A percentile compares a stretch with the other conserved stretches of the same genome.
Conservation (phyloP, 176 grass and related monocot species). For the Echinochloa phyllopogon region DNA sequence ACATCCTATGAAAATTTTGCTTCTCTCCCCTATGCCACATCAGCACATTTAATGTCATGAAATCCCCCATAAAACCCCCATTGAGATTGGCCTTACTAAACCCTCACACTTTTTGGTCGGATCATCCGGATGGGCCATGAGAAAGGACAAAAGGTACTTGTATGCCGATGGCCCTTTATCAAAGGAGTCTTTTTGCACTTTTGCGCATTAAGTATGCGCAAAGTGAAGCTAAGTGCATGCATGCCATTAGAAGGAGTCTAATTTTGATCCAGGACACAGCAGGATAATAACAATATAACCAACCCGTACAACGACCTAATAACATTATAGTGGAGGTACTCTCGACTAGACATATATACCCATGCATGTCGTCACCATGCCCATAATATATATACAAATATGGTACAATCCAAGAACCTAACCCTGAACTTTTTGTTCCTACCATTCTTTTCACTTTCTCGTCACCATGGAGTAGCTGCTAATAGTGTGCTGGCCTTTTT, state of each 20-base stretch:
- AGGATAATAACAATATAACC: slow-evolving; percentile 24
- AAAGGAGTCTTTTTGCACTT: slow-evolving; percentile 16
- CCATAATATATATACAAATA: not conserved
- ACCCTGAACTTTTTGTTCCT: not conserved
- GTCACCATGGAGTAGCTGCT: not conserved
- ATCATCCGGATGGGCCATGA: not conserved
- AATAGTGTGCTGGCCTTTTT: not conserved
- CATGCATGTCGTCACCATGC: not conserved
- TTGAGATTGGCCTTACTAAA: too few relatives aligned
- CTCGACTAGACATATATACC: not conserved
- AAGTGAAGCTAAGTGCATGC: not conserved
- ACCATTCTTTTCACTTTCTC: not conserved
- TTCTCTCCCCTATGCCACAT: too few relatives aligned
- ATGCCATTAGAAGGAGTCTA: not conserved
- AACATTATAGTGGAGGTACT: not conserved
- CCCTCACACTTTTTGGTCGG: not conserved
- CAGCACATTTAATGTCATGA: too few relatives aligned
- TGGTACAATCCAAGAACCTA: not conserved
- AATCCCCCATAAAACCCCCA: too few relatives aligned
- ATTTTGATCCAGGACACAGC: not conserved
- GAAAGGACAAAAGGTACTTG: slow-evolving; percentile 1
- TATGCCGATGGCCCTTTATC: slow-evolving; percentile 19
- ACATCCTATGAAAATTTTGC: too few relatives aligned
- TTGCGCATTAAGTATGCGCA: not conserved
- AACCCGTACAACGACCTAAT: not conserved